Base-by-base conservation (phyloP, 257 asterid genomes). In the Solanum medicagineum region DNA sequence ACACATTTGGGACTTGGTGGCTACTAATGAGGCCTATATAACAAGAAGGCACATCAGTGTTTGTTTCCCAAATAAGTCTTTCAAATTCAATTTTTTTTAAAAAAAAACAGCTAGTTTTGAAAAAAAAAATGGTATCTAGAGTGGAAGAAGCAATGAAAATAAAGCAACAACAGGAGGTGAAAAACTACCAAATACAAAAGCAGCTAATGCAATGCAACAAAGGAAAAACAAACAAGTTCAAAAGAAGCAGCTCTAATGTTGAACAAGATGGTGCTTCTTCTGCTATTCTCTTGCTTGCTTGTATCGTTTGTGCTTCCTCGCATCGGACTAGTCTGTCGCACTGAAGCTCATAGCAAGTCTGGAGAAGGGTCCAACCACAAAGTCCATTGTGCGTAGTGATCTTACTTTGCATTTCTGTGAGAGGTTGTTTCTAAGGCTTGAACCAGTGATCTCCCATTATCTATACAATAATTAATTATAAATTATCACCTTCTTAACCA, bases 191-290 rank as follows among this genome's bases (percentile, higher is more conserved):
- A 12, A 83, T 49, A 14, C 60, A 84, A 10, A 89, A 87, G 86
- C 91, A 90, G 86, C 3, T 71, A 17, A 83, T 86, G n/a, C 83
- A 77, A 87, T 88, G 70, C 88, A 93, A 93, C 92, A 94, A 94
- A 91, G 95, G 94, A 2, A 93, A 89, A 83, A 51, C 54, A 22
- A 85, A 75, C 79, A 93, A 92, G 90, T 94, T 94, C 92, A 94
- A 94, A 91, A 91, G 95, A 86, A 92, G 98, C 87, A 88, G 86
- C 1, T 92, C 93, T 44, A 89, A 70, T 90, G 87, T 90, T 62
- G 91, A 92, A 87, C 91, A 93, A 85, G 98, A 94, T 89, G 98
- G 94, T 49, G 83, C 91, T 86, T 94, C 98, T 87, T 90, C 93
- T 81, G 94, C 97, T 73, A 92, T 94, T 84, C 86, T 94, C 42